These are phyloP conservation scores for Talaromyces sp. DNA, from an alignment of 2,329 filamentous ascomycete species.

Conservation along the genomic window DNA sequence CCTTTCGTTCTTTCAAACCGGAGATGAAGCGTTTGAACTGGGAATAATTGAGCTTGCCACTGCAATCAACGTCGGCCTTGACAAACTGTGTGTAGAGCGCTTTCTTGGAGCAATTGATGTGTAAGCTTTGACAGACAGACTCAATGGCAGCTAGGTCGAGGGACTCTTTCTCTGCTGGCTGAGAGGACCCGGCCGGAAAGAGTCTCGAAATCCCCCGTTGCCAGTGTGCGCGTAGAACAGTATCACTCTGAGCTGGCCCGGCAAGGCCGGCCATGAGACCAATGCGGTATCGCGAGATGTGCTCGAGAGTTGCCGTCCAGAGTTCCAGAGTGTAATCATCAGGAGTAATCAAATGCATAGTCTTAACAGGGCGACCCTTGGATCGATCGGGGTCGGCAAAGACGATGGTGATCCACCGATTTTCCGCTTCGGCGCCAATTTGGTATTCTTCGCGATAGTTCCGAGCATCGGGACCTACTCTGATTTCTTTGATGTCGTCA, in stretches of 20 bases:
- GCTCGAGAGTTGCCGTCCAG: slow-evolving; percentile 81
- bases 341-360: slow-evolving; percentile 80
- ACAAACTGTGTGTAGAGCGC: slow-evolving; percentile 71
- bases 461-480: slow-evolving; percentile 74
- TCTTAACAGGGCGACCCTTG: slow-evolving; percentile 66
- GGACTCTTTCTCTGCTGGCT: slow-evolving; percentile 57
- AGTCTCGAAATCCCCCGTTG: slow-evolving; percentile 73
- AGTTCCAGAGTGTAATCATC: slow-evolving; percentile 66
- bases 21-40: slow-evolving; percentile 83
- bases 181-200: slow-evolving; percentile 39
- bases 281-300: slow-evolving; percentile 79
- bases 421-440: slow-evolving; percentile 62
- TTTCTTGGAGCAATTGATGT: slow-evolving; percentile 81
- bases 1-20: slow-evolving; percentile 76
- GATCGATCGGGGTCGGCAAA: slow-evolving; percentile 75
- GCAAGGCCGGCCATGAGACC: slow-evolving; percentile 87
- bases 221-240: slow-evolving; percentile 81
- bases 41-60: slow-evolving; percentile 66
- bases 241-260: slow-evolving; percentile 68
- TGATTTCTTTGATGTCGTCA: slow-evolving; percentile 90
- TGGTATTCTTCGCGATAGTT: slow-evolving; percentile 85
- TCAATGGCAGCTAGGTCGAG: slow-evolving; percentile 76
- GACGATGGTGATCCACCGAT: slow-evolving; percentile 83
- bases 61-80: slow-evolving; percentile 61
- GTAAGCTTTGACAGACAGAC: slow-evolving; percentile 78